These are phyloP conservation scores for Penicillium lividum DNA, from an alignment of 495 filamentous ascomycete species.

Conservation along the genomic window DNA sequence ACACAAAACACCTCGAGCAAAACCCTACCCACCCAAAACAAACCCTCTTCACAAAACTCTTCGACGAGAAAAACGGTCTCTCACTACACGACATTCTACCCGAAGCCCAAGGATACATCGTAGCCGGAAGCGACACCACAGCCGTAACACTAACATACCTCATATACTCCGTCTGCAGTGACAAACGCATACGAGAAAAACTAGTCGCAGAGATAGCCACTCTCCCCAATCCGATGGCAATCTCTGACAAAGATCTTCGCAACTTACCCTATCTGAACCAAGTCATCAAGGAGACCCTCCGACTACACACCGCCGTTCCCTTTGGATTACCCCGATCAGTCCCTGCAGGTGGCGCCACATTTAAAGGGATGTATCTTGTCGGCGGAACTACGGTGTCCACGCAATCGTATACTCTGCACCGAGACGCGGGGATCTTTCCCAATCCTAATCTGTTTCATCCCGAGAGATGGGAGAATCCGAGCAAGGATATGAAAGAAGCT, in stretches of 20 bases:
- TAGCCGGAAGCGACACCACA: conserved; percentile 56
- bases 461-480: conserved; percentile 41
- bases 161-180: conserved; percentile 33
- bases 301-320: conserved; percentile 53
- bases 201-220: conserved; percentile 44
- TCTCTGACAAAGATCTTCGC: conserved; percentile 38
- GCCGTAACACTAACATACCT: conserved; percentile 46
- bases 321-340: conserved; percentile 43
- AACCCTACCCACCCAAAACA: conserved; percentile 38
- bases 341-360: conserved; percentile 24
- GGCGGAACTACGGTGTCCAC: conserved; percentile 35
- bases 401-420: conserved; percentile 47
- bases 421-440: conserved; percentile 31
- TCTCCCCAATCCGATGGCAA: conserved; percentile 33
- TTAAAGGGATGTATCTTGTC: conserved; percentile 35
- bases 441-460: conserved; percentile 45
- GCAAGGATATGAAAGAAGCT: conserved; percentile 53
- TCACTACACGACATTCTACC: conserved; percentile 37
- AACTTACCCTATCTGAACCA: conserved; percentile 41
- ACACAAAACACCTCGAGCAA: conserved; percentile 40
- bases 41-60: conserved; percentile 51
- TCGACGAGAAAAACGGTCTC: conserved; percentile 39
- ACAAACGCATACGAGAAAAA: conserved; percentile 32
- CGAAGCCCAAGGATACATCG: conserved; percentile 48
- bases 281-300: conserved; percentile 52